Evolutionary conservation across 2,329 filamentous ascomycete species (phyloP), one percentile per base, ranked within the genome.

Genomic region (Fusarium sp.): DNA sequence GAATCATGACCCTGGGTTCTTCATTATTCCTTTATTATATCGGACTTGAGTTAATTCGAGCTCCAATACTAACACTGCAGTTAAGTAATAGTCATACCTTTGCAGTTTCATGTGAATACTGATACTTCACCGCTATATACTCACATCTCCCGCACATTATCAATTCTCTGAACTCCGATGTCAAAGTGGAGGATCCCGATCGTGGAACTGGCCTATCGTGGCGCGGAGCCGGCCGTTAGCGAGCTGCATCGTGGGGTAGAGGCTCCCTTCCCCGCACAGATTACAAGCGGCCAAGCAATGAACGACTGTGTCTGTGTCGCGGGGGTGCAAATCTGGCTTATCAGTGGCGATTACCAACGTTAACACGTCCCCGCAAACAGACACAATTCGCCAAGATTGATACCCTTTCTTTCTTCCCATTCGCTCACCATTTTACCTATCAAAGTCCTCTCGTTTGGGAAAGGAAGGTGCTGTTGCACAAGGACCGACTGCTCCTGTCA

Each of bases 191-290:
- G 67, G 68, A 56, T 56, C 55, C 76, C 76, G 76, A 76, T 63
- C 61, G 58, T 72, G 71, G 72, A 72, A 70, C 46, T 51, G 50
- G 44, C 58, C 65, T 69, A 67, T 71, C 68, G 54, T 61, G 55
- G 33, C 42, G 58, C 77, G 77, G 77, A 78, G 77, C 77, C 76
- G 77, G 77, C 77, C 77, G 76, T 51, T 42, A 49, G 49, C 63
- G 66, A 58, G 42, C n/a, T 60, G 28, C 15, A 67, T 63, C 65
- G 68, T 72, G 72, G 72, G 72, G 72, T 66, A 73, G 50, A 58
- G 40, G 48, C 55, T 68, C 57, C 56, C 58, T 66, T 73, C 73
- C 73, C 55, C 59, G 68, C 63, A 68, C 70, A 58, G 22, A 15
- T 26, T 33, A 18, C 22, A 43, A 38, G 28, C 3, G 18, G 18